phyloP scores from a whole-genome alignment of 2,329 filamentous ascomycete genomes.

The Pseudodiploospora longispora region DNA sequence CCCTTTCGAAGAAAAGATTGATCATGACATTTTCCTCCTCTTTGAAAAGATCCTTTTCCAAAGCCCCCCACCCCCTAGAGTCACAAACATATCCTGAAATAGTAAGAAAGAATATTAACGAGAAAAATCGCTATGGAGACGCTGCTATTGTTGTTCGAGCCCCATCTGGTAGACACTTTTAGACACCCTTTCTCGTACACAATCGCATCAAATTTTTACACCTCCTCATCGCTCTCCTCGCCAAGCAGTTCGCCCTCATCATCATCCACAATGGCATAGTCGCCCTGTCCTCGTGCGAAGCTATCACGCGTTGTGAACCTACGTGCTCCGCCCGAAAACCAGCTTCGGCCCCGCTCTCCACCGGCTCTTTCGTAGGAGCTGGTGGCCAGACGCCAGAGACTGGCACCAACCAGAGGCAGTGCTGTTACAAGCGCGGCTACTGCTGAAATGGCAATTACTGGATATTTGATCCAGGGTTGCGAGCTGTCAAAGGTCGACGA shows the following conservation, averaged over 20 bases:
- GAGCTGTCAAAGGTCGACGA: slow-evolving; percentile 53
- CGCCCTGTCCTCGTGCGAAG: slow-evolving; percentile 78
- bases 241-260: slow-evolving; percentile 93
- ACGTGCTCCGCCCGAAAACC: slow-evolving; percentile 49
- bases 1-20: too few relatives aligned
- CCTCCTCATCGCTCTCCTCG: slow-evolving; percentile 89
- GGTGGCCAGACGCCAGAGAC: slow-evolving; percentile 60
- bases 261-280: slow-evolving; percentile 82
- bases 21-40: too few relatives aligned
- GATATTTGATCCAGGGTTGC: slow-evolving; percentile 71
- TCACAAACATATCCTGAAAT: background rate
- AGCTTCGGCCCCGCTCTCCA: slow-evolving; percentile 41
- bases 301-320: slow-evolving; percentile 83
- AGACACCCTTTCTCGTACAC: slow-evolving; percentile 1
- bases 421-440: slow-evolving; percentile 51
- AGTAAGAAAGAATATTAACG: slow-evolving; percentile 1
- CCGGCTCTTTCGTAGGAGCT: slow-evolving; percentile 44
- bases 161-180: background rate
- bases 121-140: background rate
- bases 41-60: too few relatives aligned
- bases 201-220: slow-evolving; percentile 21
- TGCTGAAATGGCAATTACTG: slow-evolving; percentile 65
- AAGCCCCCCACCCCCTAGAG: too few relatives aligned
- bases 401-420: slow-evolving; percentile 62
- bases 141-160: slow-evolving; percentile 3